Evolutionary conservation across 495 filamentous ascomycete species (phyloP).

Genomic region (Beverwykella pulmonaria): DNA sequence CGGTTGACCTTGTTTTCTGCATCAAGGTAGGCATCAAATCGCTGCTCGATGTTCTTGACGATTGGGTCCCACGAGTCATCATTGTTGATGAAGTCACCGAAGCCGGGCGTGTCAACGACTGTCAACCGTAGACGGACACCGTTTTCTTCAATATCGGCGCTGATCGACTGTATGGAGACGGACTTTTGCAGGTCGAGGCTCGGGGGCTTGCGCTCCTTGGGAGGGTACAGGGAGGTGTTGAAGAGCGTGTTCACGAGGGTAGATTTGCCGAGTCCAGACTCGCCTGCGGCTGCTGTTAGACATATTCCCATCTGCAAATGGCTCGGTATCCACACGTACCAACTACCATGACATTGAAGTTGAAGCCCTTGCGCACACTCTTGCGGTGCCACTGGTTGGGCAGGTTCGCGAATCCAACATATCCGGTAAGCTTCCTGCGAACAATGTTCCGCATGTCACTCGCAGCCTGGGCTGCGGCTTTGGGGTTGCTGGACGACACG

Average conservation of each 20-base stretch:
- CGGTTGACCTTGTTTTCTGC: conserved; percentile 99
- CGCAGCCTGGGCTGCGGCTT: conserved; percentile 73
- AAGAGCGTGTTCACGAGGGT: conserved; percentile 99
- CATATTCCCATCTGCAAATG: not conserved
- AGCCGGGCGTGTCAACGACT: conserved; percentile 96
- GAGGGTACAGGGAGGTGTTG: conserved; percentile 98
- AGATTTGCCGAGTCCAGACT: conserved; percentile 98
- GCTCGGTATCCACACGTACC: conserved; percentile 60
- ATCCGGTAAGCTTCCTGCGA: conserved; percentile 95
- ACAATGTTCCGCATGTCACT: conserved; percentile 96
- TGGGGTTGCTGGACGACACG: conserved; percentile 79
- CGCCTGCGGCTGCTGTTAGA: conserved; percentile 61
- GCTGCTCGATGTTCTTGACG: conserved; percentile 98
- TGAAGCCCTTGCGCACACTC: conserved; percentile 99
- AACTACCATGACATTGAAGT: conserved; percentile 99
- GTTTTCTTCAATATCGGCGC: conserved; percentile 98
- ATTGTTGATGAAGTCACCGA: conserved; percentile 99
- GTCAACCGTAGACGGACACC: conserved; percentile 95
- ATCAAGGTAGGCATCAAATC: conserved; percentile 96
- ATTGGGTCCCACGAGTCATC: conserved; percentile 99
- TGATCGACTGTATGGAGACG: conserved; percentile 97
- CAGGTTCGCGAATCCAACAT: conserved; percentile 97
- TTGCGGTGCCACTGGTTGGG: conserved; percentile 99
- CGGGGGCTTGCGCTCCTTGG: conserved; percentile 94
- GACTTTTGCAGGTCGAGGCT: conserved; percentile 99